Evolutionary conservation across 441 rosid genomes (phyloP), one percentile per base, ranked within the genome.

Genomic region (Mallotus repandus): DNA sequence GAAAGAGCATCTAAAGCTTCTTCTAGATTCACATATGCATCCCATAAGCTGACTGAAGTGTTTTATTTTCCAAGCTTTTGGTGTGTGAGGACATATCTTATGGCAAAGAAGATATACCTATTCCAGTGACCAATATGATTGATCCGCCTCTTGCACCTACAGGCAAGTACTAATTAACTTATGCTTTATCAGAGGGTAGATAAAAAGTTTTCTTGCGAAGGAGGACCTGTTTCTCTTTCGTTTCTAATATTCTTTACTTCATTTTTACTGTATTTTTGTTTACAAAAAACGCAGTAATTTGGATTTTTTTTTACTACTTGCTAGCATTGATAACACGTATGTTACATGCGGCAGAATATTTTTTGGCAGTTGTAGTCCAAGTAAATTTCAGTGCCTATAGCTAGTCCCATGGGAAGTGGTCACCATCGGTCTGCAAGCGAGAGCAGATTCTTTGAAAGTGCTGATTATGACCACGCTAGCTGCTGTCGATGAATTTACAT

Each of bases 361-460:
- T 0, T 25, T 25, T 25, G 29, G 29, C 29, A 25, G 29, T 25
- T 25, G 29, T 25, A 25, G 29, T 2, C 29, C 29, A 25, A 25
- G 29, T 25, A 25, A 25, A 25, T 25, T 25, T 25, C 93, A 94
- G 99, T 84, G 92, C 85, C 87, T 69, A 75, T 83, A 72, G 86
- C 85, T 73, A 90, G 97, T 82, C 97, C 96, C 46, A 86, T 88
- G 90, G 92, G 29, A 25, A 25, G 29, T 25, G 29, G 29, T 25
- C 29, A 25, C 29, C 29, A 25, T 25, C 29, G 96, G 74, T 97
- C 99, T 70, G 93, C 97, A 68, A 97, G 99, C 80, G 99, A 94
- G 81, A 97, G 99, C 80, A 97, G 99, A 82, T 97, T 99, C 58
- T 97, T 89, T 81, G 99, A 90, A 86, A 97, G 99, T 79, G 87